Percentiles rank a stretch among this genome's conserved stretches.
phyloP scores from a whole-genome alignment of 352 stramenopile species.

The Phytopythium helicoides region DNA sequence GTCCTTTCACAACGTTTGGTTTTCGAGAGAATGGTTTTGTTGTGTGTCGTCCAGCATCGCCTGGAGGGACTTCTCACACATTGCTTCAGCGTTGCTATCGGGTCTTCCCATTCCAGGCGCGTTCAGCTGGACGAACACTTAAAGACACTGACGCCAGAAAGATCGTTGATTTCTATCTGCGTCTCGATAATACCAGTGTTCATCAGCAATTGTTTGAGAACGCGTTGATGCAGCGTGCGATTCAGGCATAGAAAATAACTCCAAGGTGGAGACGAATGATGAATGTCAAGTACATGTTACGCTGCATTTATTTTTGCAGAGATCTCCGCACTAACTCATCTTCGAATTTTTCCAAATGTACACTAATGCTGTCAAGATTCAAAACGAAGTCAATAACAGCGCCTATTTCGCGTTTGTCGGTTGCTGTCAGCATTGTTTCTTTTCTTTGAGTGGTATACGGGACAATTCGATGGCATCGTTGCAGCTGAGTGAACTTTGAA shows the following conservation, averaged over 20 bases:
- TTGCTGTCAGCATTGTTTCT: constrained; percentile 18
- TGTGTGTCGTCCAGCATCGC: constrained; percentile 17
- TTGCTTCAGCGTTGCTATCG: constrained; percentile 39
- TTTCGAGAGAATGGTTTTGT: constrained; percentile 46
- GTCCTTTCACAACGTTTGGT: constrained; percentile 25
- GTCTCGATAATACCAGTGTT: constrained; percentile 27
- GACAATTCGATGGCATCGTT: background rate
- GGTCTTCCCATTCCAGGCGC: constrained; percentile 22
- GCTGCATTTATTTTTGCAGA: background rate
- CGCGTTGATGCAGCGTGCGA: constrained; percentile 31
- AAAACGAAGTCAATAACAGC: constrained; percentile 33
- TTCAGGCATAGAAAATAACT: constrained; percentile 9
- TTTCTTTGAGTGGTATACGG: constrained; percentile 7
- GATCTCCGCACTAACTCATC: constrained; percentile 23
- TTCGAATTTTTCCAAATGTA: constrained; percentile 28
- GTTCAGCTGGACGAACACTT: constrained; percentile 14
- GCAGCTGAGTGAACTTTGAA: background rate
- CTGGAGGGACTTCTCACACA: constrained; percentile 15
- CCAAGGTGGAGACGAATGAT: too few relatives aligned
- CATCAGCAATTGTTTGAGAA: constrained; percentile 38
- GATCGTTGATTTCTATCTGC: constrained; percentile 35
- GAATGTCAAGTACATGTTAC: too few relatives aligned
- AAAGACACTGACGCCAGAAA: constrained; percentile 23
- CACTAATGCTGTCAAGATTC: constrained; percentile 27
- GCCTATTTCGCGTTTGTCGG: constrained; percentile 19